Base-by-base conservation (phyloP, 257 asterid species). In the Nicotiana attenuata region DNA sequence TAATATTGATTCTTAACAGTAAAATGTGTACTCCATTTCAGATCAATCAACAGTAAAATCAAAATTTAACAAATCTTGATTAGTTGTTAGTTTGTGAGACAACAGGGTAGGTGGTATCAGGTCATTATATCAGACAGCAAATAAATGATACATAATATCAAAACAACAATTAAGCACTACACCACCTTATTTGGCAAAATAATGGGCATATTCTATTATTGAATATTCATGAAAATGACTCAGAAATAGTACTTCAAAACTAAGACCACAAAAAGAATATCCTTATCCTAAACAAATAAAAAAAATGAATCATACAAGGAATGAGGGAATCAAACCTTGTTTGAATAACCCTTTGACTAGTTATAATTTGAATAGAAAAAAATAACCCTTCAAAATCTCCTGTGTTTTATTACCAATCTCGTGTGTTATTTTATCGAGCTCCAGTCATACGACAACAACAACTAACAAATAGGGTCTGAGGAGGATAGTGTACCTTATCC, bases 201-300 rank as follows among this genome's bases (percentile, higher is more conserved):
- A 45, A 71, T 22, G 60, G 60, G 15, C 41, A 73, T 47, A 73
- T 73, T 47, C 41, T 22, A 22, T n/a, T 41, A 24, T 69, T 69
- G 78, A 69, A 41, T 73, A 47, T 73, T 47, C 60, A 73, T 22
- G 78, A 73, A 73, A 73, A 73, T 47, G 78, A 45, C 78, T 47
- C 65, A 19, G 26, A 19, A 57, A 19, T n/a, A 17, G 61, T 16
- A 17, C 2, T 56, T 41, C 20, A 10, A 73, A 22, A 69, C 5
- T 11, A 69, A 69, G 20, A 69, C 20, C n/a, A 11, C 13, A 1
- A 41, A 69, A 38, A 11, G 59, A 69, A 41, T 69, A 13, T 69
- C 78, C 33, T 41, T 41, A 41, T 69, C 57, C 57, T 38, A 16
- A 63, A 24, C 35, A 24, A 8, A 61, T 1, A 61, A 61, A 60